Evolutionary conservation across 2,329 filamentous ascomycete genomes (phyloP).

Genomic region (Neofusicoccum umdonicola): DNA sequence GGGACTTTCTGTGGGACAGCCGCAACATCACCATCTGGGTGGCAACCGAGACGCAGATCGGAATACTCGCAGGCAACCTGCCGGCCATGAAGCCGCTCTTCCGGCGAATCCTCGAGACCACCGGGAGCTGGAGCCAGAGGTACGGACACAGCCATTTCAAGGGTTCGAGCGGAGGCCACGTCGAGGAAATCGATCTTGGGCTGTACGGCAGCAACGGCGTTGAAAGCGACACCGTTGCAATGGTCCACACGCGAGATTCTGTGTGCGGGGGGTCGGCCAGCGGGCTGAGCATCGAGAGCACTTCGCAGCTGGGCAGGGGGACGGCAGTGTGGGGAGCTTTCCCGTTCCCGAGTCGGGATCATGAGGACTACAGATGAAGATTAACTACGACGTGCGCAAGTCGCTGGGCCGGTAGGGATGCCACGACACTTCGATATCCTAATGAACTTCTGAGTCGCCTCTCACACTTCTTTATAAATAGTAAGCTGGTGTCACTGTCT

Average conservation of each 20-base stretch:
- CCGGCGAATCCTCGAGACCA: constrained; percentile 34
- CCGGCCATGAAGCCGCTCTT: constrained; percentile 46
- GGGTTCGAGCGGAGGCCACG: not conserved
- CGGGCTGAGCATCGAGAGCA: not conserved
- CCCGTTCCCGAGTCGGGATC: not conserved
- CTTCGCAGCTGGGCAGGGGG: not conserved
- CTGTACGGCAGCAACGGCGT: not conserved
- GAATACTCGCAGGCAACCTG: constrained; percentile 45
- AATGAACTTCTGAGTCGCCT: too few species aligned
- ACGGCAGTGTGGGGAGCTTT: not conserved
- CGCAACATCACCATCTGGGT: constrained; percentile 50
- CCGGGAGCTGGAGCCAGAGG: not conserved
- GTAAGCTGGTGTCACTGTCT: too few species aligned
- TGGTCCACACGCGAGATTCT: not conserved
- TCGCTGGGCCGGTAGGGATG: not conserved
- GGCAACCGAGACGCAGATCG: constrained; percentile 43
- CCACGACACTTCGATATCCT: too few species aligned
- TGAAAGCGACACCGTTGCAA: not conserved
- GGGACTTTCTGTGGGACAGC: constrained; percentile 40
- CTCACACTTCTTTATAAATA: too few species aligned
- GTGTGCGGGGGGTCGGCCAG: not conserved
- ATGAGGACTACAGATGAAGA: not conserved
- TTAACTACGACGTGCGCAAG: not conserved
- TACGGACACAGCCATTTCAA: not conserved
- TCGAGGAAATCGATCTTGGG: not conserved